phyloP scores from a whole-genome alignment of 768 basidiomycete species.

The Sporobolomyces phaffii region DNA sequence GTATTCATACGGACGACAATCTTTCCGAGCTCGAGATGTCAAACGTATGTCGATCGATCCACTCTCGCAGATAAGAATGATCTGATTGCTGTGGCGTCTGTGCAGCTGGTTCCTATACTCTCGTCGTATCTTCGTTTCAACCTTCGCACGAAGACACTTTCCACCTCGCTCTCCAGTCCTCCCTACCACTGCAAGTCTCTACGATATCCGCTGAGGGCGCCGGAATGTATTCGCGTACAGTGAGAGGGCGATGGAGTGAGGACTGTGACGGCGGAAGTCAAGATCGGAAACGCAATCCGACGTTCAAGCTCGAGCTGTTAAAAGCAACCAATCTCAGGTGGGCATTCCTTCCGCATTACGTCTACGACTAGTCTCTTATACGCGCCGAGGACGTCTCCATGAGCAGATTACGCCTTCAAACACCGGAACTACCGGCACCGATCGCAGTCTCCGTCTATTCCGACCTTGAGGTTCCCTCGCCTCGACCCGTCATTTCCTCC shows the following conservation, averaged over 20 bases:
- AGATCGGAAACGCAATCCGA: constrained; percentile 53
- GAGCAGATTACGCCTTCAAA: constrained; percentile 64
- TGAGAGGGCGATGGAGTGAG: constrained; percentile 69
- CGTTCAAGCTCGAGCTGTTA: constrained; percentile 57
- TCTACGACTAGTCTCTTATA: background rate
- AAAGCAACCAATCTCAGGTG: constrained; percentile 58
- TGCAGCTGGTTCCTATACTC: constrained; percentile 69
- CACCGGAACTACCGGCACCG: constrained; percentile 51
- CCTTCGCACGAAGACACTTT: constrained; percentile 64
- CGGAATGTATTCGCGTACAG: constrained; percentile 67
- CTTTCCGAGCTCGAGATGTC: constrained; percentile 52
- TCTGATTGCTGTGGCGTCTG: no score
- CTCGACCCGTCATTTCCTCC: constrained; percentile 55
- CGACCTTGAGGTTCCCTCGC: constrained; percentile 44
- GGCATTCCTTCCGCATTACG: constrained; percentile 40
- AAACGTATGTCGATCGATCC: constrained; percentile 50
- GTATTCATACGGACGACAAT: constrained; percentile 72
- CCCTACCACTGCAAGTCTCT: constrained; percentile 55
- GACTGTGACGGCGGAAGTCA: background rate
- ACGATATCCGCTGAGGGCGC: constrained; percentile 78
- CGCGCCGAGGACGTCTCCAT: background rate
- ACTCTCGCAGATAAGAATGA: no score
- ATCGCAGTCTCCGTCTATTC: constrained; percentile 56
- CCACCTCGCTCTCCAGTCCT: constrained; percentile 56
- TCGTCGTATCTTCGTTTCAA: constrained; percentile 80